Conservation (phyloP, 441 rosid genomes). For the Manihot esculenta region DNA sequence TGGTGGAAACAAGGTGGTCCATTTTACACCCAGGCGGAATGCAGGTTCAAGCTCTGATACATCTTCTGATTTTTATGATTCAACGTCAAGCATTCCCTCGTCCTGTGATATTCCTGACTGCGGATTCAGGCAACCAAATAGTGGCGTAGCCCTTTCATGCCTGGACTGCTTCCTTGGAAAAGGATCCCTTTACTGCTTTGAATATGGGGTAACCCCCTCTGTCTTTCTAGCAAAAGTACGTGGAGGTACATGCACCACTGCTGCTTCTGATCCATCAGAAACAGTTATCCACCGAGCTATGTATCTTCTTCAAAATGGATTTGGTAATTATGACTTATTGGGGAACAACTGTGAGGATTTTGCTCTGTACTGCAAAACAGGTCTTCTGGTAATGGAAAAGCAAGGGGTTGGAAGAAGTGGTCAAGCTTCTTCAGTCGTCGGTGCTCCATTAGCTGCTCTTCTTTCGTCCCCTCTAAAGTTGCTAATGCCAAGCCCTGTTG, state of each 20-base stretch:
- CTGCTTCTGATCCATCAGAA: conserved; percentile 59
- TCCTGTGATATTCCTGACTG: conserved; percentile 88
- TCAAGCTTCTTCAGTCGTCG: conserved; percentile 81
- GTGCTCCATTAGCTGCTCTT: conserved; percentile 89
- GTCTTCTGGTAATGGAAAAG: conserved; percentile 72
- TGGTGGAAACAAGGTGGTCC: conserved; percentile 98
- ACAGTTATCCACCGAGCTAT: conserved; percentile 81
- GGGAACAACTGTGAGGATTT: conserved; percentile 96
- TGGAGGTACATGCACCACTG: conserved; percentile 95
- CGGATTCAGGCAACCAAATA: conserved; percentile 80
- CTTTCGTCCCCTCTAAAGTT: conserved; percentile 79
- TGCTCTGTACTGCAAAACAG: conserved; percentile 88
- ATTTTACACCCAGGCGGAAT: conserved; percentile 69
- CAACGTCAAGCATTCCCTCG: conserved; percentile 35
- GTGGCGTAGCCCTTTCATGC: conserved; percentile 88
- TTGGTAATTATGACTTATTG: conserved; percentile 85
- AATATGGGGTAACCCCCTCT: conserved; percentile 72
- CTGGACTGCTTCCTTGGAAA: conserved; percentile 82
- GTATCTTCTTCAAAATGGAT: conserved; percentile 95
- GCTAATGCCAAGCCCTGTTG: conserved; percentile 90
- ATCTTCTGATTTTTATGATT: conserved; percentile 35
- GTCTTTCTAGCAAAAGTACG: conserved; percentile 82
- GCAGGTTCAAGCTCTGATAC: conserved; percentile 36
- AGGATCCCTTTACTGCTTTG: conserved; percentile 77
- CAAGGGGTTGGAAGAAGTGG: conserved; percentile 89